phyloP scores from a whole-genome alignment of 805 yeast genomes.

The Saccharomycopsis vini region DNA sequence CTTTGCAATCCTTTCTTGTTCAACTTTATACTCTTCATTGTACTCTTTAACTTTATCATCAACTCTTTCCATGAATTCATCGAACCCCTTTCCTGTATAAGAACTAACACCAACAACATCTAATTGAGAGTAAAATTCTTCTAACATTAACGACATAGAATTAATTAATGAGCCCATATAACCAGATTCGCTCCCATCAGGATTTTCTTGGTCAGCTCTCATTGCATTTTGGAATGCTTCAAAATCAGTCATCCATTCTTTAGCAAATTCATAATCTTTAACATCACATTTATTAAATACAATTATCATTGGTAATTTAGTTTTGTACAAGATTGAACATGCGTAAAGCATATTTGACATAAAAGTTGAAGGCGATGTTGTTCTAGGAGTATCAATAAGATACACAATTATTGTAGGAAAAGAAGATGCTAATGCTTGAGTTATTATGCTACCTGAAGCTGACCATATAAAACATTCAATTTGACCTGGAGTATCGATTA shows the following conservation, averaged over 20 bases:
- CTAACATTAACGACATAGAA: constrained; percentile 92
- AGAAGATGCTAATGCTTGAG: constrained; percentile 92
- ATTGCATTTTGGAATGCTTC: constrained; percentile 82
- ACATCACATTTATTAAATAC: constrained; percentile 96
- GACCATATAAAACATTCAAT: constrained; percentile 98
- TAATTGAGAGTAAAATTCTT: constrained; percentile 87
- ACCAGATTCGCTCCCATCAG: constrained; percentile 60
- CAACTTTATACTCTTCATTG: constrained; percentile 71
- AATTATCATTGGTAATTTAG: constrained; percentile 91
- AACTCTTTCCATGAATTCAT: constrained; percentile 77
- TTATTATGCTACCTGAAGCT: constrained; percentile 92
- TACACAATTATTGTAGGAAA: constrained; percentile 95
- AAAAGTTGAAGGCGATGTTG: constrained; percentile 89
- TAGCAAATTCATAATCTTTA: constrained; percentile 74
- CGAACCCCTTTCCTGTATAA: constrained; percentile 89
- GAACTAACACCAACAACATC: constrained; percentile 92
- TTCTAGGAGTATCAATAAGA: constrained; percentile 93
- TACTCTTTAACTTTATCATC: constrained; percentile 84
- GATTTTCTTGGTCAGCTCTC: constrained; percentile 54
- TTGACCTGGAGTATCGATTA: constrained; percentile 97
- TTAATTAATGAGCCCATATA: constrained; percentile 91
- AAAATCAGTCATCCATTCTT: constrained; percentile 96
- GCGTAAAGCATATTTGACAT: constrained; percentile 98
- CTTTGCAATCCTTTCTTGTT: constrained; percentile 72
- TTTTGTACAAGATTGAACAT: constrained; percentile 91